Evolutionary conservation across 331 rosid species (phyloP).

Genomic region (Ulmus americana): DNA sequence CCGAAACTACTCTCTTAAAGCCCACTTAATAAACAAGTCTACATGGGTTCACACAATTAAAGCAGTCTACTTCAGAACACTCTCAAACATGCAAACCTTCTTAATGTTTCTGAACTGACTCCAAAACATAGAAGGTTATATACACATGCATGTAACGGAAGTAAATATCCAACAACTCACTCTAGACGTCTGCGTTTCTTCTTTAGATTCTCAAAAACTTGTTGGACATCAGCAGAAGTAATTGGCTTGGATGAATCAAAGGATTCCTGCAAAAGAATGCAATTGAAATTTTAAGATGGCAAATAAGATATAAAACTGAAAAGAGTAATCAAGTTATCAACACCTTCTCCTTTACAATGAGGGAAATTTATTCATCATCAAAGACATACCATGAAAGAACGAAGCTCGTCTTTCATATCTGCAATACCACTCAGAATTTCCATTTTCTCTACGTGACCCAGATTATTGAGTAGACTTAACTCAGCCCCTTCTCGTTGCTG

Average conservation of each 20-base stretch:
- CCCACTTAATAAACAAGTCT: background rate
- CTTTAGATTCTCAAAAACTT: conserved; percentile 73
- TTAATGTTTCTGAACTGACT: conserved; percentile 16
- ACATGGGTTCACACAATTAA: background rate
- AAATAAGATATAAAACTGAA: conserved; percentile 11
- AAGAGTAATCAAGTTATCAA: background rate
- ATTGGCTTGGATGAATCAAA: conserved; percentile 79
- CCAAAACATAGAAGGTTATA: background rate
- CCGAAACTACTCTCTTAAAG: background rate
- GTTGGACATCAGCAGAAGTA: conserved; percentile 77
- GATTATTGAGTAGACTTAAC: conserved; percentile 51
- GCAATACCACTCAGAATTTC: conserved; percentile 90
- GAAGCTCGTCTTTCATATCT: conserved; percentile 88
- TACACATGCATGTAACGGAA: conserved; percentile 10
- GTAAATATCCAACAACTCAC: conserved; percentile 35
- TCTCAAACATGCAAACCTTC: conserved; percentile 22
- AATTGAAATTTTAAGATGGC: conserved; percentile 9
- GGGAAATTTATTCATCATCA: background rate
- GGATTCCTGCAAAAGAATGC: conserved; percentile 55
- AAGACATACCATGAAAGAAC: conserved; percentile 62
- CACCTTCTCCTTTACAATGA: background rate
- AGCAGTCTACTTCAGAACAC: conserved; percentile 24
- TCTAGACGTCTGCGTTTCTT: conserved; percentile 83
- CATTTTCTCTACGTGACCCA: conserved; percentile 79
- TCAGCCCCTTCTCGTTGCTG: conserved; percentile 78